phyloP scores from a whole-genome alignment of 1,284 basidiomycete species.

The Pterulicium gracile region DNA sequence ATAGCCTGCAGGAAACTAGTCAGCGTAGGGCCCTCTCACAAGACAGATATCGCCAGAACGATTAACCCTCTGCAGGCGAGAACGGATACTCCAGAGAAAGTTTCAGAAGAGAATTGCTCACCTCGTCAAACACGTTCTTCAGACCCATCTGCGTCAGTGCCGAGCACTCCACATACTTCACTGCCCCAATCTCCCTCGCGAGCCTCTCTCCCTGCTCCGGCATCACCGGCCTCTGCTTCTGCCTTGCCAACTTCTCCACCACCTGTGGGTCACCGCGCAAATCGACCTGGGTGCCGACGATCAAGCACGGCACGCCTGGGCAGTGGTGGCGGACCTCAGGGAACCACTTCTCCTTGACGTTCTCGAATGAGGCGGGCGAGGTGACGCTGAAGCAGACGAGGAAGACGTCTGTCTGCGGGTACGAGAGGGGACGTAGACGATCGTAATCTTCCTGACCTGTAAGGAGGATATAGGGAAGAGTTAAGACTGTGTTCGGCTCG shows the following conservation, averaged over 20 bases:
- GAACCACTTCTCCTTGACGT: conserved; percentile 99
- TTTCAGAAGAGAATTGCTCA: conserved; percentile 24
- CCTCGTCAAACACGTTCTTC: conserved; percentile 99
- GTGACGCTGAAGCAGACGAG: conserved; percentile 99
- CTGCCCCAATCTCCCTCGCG: conserved; percentile 90
- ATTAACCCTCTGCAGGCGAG: conserved; percentile 8
- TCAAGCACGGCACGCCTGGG: conserved; percentile 98
- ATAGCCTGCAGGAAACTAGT: conserved; percentile 84
- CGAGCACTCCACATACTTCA: conserved; percentile 99
- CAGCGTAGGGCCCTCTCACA: too few relatives aligned
- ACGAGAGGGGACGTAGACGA: conserved; percentile 95
- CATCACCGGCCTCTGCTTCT: conserved; percentile 91
- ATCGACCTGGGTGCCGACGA: conserved; percentile 98
- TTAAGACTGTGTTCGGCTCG: conserved; percentile 4
- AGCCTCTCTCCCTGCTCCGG: conserved; percentile 88
- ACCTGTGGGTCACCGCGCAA: conserved; percentile 89
- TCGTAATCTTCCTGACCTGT: conserved; percentile 99
- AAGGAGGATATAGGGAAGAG: conserved; percentile 7
- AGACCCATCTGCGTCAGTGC: conserved; percentile 97
- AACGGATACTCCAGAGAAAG: conserved; percentile 7
- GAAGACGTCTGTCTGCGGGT: conserved; percentile 99
- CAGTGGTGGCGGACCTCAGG: conserved; percentile 99
- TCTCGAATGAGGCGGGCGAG: conserved; percentile 97
- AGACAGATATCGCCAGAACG: too few relatives aligned
- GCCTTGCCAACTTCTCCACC: conserved; percentile 88